Evolutionary conservation across 768 basidiomycete genomes (phyloP), one percentile per base, ranked within the genome.

Genomic region (Serendipita indica): DNA sequence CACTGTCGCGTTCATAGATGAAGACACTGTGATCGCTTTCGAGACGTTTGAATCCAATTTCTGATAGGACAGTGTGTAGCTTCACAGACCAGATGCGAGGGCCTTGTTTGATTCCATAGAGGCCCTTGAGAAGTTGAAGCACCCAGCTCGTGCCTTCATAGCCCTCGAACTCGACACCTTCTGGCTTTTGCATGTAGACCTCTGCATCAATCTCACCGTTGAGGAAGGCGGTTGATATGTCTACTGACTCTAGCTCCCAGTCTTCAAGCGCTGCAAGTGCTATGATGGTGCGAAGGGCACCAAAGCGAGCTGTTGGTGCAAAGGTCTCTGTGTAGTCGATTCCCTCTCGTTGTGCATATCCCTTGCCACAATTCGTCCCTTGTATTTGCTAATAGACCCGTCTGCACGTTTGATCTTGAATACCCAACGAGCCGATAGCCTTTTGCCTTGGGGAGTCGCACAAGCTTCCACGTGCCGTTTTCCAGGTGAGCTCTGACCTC

Each of bases 61-160:
- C 3, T 3, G 13, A 16, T 3, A 57, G 57, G 6, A 37, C 57
- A 13, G 3, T 33, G 30, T 35, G 27, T 4, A n/a, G 27, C 57
- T 58, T 62, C 35, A 65, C 37, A 45, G 73, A 64, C 76, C 74
- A 77, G 41, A 63, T 60, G 2, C 69, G 64, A 1, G 69, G 69
- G 12, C 70, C 68, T 60, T 76, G 75, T 61, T 73, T 72, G 5
- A 77, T 69, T 6, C 76, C 72, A 64, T 77, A 77, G 33, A 76
- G 62, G 2, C 69, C 64, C 62, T 74, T 73, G 1, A 13, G 16
- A 25, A 73, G 64, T 16, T 20, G 34, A 25, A 35, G 57, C 18
- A 46, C 43, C 43, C 57, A 61, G 5, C 4, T 2, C 3, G 3
- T 1, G 2, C 46, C 2, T 32, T 35, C 43, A 20, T 46, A 46